Conservation (phyloP, 208 protist genomes). For the Crithidia acanthocephali region DNA sequence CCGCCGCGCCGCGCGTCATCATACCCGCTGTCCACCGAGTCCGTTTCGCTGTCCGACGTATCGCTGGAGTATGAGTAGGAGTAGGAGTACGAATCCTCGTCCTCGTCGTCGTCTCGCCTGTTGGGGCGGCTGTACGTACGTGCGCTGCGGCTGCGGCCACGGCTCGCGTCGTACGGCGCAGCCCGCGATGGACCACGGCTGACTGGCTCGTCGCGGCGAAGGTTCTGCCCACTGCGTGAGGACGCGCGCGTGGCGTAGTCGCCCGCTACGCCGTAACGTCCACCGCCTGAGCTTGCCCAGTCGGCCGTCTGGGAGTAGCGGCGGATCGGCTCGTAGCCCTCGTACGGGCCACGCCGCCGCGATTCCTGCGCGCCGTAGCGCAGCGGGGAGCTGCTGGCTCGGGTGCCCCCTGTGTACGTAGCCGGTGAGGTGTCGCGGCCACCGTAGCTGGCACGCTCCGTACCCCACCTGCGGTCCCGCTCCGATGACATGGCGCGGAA, state of each 20-base stretch:
- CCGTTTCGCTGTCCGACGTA: not conserved
- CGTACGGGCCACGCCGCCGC: not conserved
- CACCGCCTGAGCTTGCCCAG: not conserved
- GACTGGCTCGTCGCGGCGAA: too few relatives aligned
- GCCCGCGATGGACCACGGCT: not conserved
- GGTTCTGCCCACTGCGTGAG: not conserved
- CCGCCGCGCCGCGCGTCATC: not conserved
- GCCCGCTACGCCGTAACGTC: not conserved
- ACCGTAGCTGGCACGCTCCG: not conserved
- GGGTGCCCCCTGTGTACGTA: not conserved
- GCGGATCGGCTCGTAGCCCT: slow-evolving; percentile 4
- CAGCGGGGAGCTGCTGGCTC: not conserved
- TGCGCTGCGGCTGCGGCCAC: not conserved
- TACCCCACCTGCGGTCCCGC: slow-evolving; percentile 6
- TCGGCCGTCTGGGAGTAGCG: slow-evolving; percentile 3
- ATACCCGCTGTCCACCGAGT: not conserved
- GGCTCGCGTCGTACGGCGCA: not conserved
- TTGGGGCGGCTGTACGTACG: not conserved
- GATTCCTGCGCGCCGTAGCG: slow-evolving; percentile 11
- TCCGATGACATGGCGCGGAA: slow-evolving; percentile 32
- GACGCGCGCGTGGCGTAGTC: not conserved
- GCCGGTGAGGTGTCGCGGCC: not conserved
- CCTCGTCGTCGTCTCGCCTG: not conserved
- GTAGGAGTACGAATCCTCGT: slow-evolving; percentile 18
- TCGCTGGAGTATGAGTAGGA: slow-evolving; percentile 35